Conservation (phyloP, 495 filamentous ascomycete species). For the Neurospora tetrasperma region DNA sequence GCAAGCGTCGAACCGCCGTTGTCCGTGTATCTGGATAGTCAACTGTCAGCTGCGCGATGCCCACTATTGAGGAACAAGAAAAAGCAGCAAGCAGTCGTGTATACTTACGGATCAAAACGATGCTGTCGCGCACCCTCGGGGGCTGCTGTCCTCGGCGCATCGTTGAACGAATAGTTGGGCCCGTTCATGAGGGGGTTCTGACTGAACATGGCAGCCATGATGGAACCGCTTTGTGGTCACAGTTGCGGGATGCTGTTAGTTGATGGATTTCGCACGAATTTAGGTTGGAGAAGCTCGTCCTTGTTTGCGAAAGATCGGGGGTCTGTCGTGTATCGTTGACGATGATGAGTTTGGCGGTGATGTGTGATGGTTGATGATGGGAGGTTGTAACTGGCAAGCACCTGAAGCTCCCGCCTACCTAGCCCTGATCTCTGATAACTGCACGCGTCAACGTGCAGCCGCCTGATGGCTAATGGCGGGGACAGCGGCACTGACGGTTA, state of each 20-base stretch:
- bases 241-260: not conserved
- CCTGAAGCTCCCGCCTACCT: not conserved
- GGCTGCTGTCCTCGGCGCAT: constrained; percentile 33
- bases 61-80: not conserved
- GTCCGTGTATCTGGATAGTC: constrained; percentile 75
- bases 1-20: constrained; percentile 95
- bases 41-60: constrained; percentile 4
- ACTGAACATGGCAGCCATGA: constrained; percentile 50
- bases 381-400: not conserved
- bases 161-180: constrained; percentile 49
- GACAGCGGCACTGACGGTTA: not conserved
- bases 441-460: not conserved
- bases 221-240: not conserved
- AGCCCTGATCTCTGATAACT: not conserved
- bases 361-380: not conserved
- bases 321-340: not conserved
- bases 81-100: not conserved
- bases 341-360: not conserved
- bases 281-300: not conserved
- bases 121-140: constrained; percentile 53
- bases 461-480: not conserved
- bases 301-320: not conserved
- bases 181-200: constrained; percentile 52
- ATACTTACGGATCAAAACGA: constrained; percentile 80
- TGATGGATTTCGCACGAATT: not conserved